Conservation (phyloP, 1,139 yeast species). For the Saccharomycopsis phalli region DNA sequence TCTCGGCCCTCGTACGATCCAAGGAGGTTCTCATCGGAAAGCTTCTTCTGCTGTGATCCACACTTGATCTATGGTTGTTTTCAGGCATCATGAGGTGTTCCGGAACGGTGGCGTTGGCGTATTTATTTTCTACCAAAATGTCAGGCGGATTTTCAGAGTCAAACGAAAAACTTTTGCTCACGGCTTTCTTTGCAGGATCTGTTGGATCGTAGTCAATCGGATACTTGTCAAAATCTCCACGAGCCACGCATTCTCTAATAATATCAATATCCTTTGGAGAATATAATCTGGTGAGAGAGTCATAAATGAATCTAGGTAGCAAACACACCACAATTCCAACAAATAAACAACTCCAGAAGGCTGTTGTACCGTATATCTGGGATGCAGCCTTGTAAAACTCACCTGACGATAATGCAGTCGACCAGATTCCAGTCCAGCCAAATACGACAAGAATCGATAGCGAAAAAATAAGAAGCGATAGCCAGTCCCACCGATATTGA, state of each 20-base stretch:
- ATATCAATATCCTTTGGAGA: slow-evolving; percentile 79
- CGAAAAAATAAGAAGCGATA: slow-evolving; percentile 50
- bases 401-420: slow-evolving; percentile 46
- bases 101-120: slow-evolving; percentile 15
- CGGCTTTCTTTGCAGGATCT: slow-evolving; percentile 39
- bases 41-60: neutral
- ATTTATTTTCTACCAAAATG: slow-evolving; percentile 3
- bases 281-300: slow-evolving; percentile 51
- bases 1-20: slow-evolving; percentile 18
- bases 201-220: slow-evolving; percentile 59
- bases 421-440: slow-evolving; percentile 91
- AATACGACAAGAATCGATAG: slow-evolving; percentile 62
- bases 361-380: slow-evolving; percentile 59
- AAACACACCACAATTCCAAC: slow-evolving; percentile 66
- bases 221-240: slow-evolving; percentile 52
- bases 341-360: slow-evolving; percentile 78
- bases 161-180: slow-evolving; percentile 24
- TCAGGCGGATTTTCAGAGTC: neutral
- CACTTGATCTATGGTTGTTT: slow-evolving; percentile 7
- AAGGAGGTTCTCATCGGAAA: slow-evolving; percentile 7
- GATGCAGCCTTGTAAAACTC: slow-evolving; percentile 75
- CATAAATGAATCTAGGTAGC: slow-evolving; percentile 66
- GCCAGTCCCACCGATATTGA: slow-evolving; percentile 94
- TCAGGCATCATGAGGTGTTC: slow-evolving; percentile 16
- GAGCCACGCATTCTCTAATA: slow-evolving; percentile 62